Evolutionary conservation across 139 green algal species (phyloP), one percentile per base, ranked within the genome.

Genomic region (Picochlorum sp.): DNA sequence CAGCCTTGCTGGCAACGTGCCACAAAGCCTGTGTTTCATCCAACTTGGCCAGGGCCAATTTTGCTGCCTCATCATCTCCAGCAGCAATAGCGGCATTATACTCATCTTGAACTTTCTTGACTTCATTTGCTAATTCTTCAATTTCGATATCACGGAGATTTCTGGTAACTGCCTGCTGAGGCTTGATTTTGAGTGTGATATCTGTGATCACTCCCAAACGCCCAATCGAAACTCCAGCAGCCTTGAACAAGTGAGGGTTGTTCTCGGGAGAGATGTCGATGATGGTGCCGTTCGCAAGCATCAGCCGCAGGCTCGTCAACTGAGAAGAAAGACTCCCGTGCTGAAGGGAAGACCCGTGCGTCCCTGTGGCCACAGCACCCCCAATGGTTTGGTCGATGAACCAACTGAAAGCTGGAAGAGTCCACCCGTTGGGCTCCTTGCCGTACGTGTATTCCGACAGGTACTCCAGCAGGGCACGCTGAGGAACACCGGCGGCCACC

Each of bases 311-410:
- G 6, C 52, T 69, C 2, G 28, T 44, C 54, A 92, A 77, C 78
- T 92, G 85, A 30, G 80, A 67, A 28, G 79, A 88, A 1, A 95
- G 74, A 11, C 64, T 77, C 20, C 74, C 78, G 10, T 81, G 71
- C 24, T 61, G 52, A 28, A 95, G 57, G 67, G 69, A 84, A 67
- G 57, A 81, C 58, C 89, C 89, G 71, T 96, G 89, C 0, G 84
- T 86, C 32, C 71, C 82, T 1, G 89, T 96, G 47, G 89, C 68
- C 2, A 95, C 81, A 6, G 89, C 89, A 4, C 89, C 89, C 4
- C 75, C 89, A 32, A 96, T 83, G 2, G 79, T 92, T 72, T 95
- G 86, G 68, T 88, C 84, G 38, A 91, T 83, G 71, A 85, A 92
- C 82, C 84, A 94, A 45, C 77, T 71, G 47, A 86, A 92, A 9